Evolutionary conservation across 164 flowering plant genomes (phyloP).

Genomic region (Annona cherimola): DNA sequence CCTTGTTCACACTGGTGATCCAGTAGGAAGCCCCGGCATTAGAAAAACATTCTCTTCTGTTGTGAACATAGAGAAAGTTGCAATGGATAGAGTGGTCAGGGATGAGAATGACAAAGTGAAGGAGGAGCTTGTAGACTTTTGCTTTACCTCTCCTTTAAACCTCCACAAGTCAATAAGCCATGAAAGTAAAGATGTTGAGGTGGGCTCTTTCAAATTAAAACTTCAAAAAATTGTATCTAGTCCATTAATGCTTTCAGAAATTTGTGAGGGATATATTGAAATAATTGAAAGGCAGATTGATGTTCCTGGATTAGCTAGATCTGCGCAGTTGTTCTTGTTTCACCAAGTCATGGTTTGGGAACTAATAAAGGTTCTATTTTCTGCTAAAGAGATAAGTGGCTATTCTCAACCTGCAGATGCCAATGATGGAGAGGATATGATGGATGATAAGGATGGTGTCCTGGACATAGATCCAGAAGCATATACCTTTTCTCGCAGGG

Average conservation of each 20-base stretch:
- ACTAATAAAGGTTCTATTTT: constrained; percentile 84
- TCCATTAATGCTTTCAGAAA: constrained; percentile 59
- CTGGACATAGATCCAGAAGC: constrained; percentile 68
- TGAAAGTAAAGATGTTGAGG: constrained; percentile 41
- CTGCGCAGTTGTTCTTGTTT: constrained; percentile 51
- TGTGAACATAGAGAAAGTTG: constrained; percentile 81
- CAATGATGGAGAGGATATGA: constrained; percentile 78
- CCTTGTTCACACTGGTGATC: constrained; percentile 70
- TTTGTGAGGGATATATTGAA: constrained; percentile 65
- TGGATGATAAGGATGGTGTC: constrained; percentile 61
- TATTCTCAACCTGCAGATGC: constrained; percentile 32
- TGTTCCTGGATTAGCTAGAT: constrained; percentile 56
- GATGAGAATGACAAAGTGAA: constrained; percentile 69
- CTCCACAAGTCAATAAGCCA: constrained; percentile 64
- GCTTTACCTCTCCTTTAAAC: constrained; percentile 62
- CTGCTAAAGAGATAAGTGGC: constrained; percentile 43
- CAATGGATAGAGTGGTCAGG: constrained; percentile 64
- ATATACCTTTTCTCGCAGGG: constrained; percentile 77
- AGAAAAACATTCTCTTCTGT: constrained; percentile 57
- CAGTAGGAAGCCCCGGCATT: constrained; percentile 35
- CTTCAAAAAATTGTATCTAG: constrained; percentile 64
- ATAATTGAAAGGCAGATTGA: constrained; percentile 71
- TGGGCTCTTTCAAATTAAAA: constrained; percentile 55
- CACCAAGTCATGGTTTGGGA: constrained; percentile 97
- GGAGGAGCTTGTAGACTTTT: constrained; percentile 62